A percentile compares a stretch with the other conserved stretches of the same genome.
These are phyloP conservation scores for Cucurbita argyrosperma DNA, from an alignment of 306 rosid species.

Conservation along the genomic window DNA sequence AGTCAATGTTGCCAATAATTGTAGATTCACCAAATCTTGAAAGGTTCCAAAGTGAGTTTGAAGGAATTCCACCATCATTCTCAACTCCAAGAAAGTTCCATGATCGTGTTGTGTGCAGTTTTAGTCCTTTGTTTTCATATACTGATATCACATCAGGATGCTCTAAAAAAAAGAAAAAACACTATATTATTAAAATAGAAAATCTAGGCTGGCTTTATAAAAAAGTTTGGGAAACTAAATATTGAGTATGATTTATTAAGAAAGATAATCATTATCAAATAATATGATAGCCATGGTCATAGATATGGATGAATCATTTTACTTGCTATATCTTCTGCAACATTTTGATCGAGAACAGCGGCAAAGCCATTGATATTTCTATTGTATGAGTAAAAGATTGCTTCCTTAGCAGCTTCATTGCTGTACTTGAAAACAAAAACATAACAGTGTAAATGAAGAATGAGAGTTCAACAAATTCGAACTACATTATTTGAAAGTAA, in stretches of 20 bases:
- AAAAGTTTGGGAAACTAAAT: too few species aligned
- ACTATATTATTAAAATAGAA: too few species aligned
- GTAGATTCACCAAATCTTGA: slow-evolving; percentile 36
- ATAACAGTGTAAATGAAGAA: not conserved
- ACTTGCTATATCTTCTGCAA: slow-evolving; percentile 36
- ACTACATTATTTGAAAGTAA: too few species aligned
- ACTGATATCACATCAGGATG: slow-evolving; percentile 43
- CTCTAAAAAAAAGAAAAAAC: slow-evolving; percentile 8
- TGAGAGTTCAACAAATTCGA: too few species aligned
- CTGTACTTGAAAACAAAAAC: slow-evolving; percentile 7
- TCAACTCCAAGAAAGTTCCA: slow-evolving; percentile 53
- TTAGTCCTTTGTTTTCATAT: slow-evolving; percentile 19
- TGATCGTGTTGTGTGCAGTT: slow-evolving; percentile 51
- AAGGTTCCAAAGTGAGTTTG: slow-evolving; percentile 29
- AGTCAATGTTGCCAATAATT: slow-evolving; percentile 58
- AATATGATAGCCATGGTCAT: too few species aligned
- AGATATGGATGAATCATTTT: not conserved
- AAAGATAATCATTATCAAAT: too few species aligned
- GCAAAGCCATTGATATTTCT: slow-evolving; percentile 63
- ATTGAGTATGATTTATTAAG: too few species aligned
- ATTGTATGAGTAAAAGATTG: slow-evolving; percentile 53
- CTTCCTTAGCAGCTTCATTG: slow-evolving; percentile 24
- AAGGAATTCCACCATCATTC: slow-evolving; percentile 5
- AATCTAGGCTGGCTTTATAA: too few species aligned
- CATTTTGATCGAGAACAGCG: slow-evolving; percentile 44